These are phyloP conservation scores for Petunia axillaris DNA, from an alignment of 257 asterid genomes.

Conservation along the genomic window DNA sequence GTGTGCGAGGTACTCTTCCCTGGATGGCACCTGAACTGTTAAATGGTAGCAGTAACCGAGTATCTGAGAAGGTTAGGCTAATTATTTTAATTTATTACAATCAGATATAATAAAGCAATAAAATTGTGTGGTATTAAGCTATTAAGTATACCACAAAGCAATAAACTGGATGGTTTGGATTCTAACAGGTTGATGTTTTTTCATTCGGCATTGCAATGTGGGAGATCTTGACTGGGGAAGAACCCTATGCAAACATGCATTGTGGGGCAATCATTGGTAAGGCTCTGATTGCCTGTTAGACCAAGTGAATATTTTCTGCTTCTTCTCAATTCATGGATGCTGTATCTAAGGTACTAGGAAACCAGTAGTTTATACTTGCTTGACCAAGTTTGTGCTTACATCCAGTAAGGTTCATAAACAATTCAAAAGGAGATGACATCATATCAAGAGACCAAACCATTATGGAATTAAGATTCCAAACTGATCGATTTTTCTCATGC, in stretches of 20 bases:
- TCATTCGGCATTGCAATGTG: conserved; percentile 76
- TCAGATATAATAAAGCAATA: neutral
- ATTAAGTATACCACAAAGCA: conserved; percentile 20
- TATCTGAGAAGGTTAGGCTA: conserved; percentile 64
- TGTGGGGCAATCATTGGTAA: conserved; percentile 82
- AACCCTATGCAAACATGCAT: conserved; percentile 83
- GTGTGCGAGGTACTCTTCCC: conserved; percentile 80
- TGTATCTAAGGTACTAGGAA: neutral
- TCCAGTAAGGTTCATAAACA: conserved; percentile 22
- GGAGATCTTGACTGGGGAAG: conserved; percentile 82
- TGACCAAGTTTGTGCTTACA: neutral
- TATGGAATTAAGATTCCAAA: neutral
- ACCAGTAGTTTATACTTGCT: neutral
- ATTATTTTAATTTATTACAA: neutral
- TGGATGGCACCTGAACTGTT: conserved; percentile 85
- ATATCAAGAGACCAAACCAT: neutral
- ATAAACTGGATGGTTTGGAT: conserved; percentile 27
- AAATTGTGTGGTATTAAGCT: neutral
- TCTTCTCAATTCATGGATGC: neutral
- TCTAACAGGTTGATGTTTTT: conserved; percentile 74
- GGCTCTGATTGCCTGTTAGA: conserved; percentile 24
- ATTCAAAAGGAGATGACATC: conserved; percentile 9
- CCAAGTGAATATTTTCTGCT: conserved; percentile 6
- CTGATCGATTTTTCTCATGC: neutral
- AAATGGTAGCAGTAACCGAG: conserved; percentile 64